These are phyloP conservation scores for Aureobasidium uvarum DNA, from an alignment of 2,329 filamentous ascomycete species.

Conservation along the genomic window DNA sequence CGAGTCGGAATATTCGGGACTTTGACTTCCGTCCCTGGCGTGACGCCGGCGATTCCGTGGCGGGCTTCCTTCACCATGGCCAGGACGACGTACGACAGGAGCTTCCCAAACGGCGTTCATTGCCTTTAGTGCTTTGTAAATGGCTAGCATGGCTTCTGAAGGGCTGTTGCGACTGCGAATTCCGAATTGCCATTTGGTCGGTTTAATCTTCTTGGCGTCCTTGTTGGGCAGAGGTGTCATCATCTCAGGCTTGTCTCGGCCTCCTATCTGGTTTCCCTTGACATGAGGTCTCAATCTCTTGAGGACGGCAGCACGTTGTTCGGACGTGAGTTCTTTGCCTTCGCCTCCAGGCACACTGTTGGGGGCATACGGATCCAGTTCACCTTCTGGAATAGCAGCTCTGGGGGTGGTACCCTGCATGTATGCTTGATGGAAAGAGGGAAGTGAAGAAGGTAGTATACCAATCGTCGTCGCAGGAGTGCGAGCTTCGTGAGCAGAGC, in stretches of 20 bases:
- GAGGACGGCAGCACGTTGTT: conserved; percentile 76
- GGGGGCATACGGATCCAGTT: conserved; percentile 49
- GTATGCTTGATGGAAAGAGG: conserved; percentile 85
- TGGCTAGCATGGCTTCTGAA: conserved; percentile 89
- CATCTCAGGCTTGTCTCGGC: conserved; percentile 49
- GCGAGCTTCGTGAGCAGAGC: conserved; percentile 42
- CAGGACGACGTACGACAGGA: conserved; percentile 43
- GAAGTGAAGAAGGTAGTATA: conserved; percentile 85
- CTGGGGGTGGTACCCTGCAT: conserved; percentile 64
- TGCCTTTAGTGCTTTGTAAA: conserved; percentile 86
- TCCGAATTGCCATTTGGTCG: conserved; percentile 95
- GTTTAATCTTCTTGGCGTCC: conserved; percentile 59
- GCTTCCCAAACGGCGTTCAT: conserved; percentile 86
- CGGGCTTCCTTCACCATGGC: conserved; percentile 39
- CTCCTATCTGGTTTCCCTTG: conserved; percentile 49
- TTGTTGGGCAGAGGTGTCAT: conserved; percentile 54
- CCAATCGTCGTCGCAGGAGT: conserved; percentile 72
- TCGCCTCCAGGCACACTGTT: conserved; percentile 31
- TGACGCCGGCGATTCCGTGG: conserved; percentile 35
- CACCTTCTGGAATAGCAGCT: conserved; percentile 46
- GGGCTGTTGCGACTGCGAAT: conserved; percentile 93
- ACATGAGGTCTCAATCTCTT: conserved; percentile 83
- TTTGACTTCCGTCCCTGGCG: conserved; percentile 33
- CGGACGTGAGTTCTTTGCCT: conserved; percentile 46
- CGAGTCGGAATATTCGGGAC: conserved; percentile 42